Evolutionary conservation across 2,329 filamentous ascomycete genomes (phyloP).

Genomic region (Monosporascus sp.): DNA sequence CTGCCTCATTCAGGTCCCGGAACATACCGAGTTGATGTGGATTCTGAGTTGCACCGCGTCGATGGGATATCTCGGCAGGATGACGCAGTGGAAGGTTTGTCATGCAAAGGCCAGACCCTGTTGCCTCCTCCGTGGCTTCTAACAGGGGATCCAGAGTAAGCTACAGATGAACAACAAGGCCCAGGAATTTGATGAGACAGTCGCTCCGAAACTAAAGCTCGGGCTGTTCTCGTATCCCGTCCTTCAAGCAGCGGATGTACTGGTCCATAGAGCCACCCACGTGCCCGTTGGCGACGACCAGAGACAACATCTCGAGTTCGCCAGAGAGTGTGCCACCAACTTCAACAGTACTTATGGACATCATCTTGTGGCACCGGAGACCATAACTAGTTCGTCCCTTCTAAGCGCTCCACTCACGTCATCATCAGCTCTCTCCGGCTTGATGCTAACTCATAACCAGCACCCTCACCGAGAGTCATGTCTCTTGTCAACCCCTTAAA

Average conservation of each 20-base stretch:
- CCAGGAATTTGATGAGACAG: slow-evolving; percentile 50
- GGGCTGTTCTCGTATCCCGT: slow-evolving; percentile 96
- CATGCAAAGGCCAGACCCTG: background rate
- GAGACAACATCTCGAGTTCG: slow-evolving; percentile 87
- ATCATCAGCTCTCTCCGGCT: no score
- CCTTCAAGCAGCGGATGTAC: slow-evolving; percentile 87
- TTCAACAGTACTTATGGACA: slow-evolving; percentile 72
- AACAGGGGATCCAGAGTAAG: slow-evolving; percentile 55
- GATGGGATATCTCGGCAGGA: slow-evolving; percentile 90
- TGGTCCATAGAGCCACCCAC: slow-evolving; percentile 86
- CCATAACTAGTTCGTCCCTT: slow-evolving; percentile 56
- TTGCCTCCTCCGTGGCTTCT: background rate
- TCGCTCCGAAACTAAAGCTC: slow-evolving; percentile 61
- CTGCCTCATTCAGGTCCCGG: slow-evolving; percentile 50
- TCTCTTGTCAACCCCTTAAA: slow-evolving; percentile 69
- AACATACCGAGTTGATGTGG: slow-evolving; percentile 93
- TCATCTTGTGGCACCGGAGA: slow-evolving; percentile 58
- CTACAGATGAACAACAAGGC: slow-evolving; percentile 57
- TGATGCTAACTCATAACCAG: slow-evolving; percentile 32
- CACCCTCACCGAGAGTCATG: slow-evolving; percentile 83
- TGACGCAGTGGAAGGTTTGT: slow-evolving; percentile 96
- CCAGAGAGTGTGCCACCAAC: slow-evolving; percentile 75
- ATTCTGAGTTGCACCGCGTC: slow-evolving; percentile 87
- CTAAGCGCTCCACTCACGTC: no score
- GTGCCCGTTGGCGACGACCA: slow-evolving; percentile 98